Conservation (phyloP, 768 basidiomycete genomes). For the Russula ochroleuca region DNA sequence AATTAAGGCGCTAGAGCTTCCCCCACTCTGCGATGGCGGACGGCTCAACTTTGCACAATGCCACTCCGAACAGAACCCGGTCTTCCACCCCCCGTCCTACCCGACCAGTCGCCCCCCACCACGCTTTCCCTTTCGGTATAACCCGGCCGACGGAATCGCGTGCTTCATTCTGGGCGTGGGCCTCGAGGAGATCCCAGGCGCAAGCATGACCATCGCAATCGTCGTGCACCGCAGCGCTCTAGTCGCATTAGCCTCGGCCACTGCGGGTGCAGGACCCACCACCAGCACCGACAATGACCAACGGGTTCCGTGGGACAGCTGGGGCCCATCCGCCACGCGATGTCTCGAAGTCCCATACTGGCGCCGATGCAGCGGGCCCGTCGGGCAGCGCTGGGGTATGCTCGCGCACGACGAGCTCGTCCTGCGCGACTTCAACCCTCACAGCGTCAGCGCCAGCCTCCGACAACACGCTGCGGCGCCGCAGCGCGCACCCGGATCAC, state of each 20-base stretch:
- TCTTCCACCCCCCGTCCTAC: not conserved
- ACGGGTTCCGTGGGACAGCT: constrained; percentile 8
- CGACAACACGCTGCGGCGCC: constrained; percentile 1
- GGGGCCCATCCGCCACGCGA: constrained; percentile 5
- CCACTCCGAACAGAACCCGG: constrained; percentile 5
- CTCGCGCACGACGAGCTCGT: constrained; percentile 3
- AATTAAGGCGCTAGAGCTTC: not conserved
- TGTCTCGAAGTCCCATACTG: constrained; percentile 12
- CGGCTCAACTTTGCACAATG: constrained; percentile 12
- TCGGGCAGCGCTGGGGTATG: constrained; percentile 8
- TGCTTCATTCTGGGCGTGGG: constrained; percentile 19
- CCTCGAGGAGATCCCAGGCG: constrained; percentile 16
- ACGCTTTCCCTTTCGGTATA: constrained; percentile 1
- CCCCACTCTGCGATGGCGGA: constrained; percentile 15
- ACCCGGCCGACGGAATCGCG: constrained; percentile 8
- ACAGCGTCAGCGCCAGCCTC: not conserved
- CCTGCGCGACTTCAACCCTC: constrained; percentile 15
- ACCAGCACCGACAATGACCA: not conserved
- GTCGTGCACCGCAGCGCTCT: constrained; percentile 11
- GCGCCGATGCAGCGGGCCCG: constrained; percentile 7
- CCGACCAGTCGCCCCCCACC: not conserved
- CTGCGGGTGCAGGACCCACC: not conserved
- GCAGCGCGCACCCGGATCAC: not conserved
- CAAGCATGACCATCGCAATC: constrained; percentile 17
- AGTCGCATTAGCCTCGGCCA: not conserved